Base-by-base conservation (phyloP, 257 asterid genomes). In the Pogostemon cablin region DNA sequence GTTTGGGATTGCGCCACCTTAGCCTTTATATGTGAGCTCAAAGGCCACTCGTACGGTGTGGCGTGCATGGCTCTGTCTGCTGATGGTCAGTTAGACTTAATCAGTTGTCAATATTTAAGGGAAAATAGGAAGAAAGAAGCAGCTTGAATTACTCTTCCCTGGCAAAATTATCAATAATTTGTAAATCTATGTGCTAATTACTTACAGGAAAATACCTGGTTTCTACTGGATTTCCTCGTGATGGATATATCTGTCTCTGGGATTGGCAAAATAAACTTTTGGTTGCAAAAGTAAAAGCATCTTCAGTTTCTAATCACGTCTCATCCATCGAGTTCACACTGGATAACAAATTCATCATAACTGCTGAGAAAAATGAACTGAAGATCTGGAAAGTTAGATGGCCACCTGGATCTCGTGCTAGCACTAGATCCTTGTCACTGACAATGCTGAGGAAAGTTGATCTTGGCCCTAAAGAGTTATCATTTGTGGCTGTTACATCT, bases 201-300 rank as follows among this genome's bases (percentile, higher is more conserved):
- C 59, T 77, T 72, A 50, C 74, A 88, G 96, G 93, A 50, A 86
- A 79, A 73, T 85, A 83, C 59, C 73, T 88, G 71, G 83, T 79
- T 43, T 86, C 93, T 34, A 85, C 82, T 85, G 96, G 96, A 77
- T 77, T 71, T 69, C 81, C 86, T 43, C 84, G 82, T 75, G 96
- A 88, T 79, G 93, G 91, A 50, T 83, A 75, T 68, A 69, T 88
- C 40, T 88, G 89, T 79, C 81, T 88, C 72, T 88, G 93, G 96
- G 86, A 88, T 71, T 83, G 82, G 85, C 78, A 72, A 52, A 78
- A 74, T 43, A 82, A 79, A 74, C 59, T 73, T 34, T 59, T 86
- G 76, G 83, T 77, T 67, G 81, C 87, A 48, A 88, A 80, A 74
- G 73, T 84, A 55, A 88, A 79, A 78, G 82, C 80, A 59, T 78